phyloP scores from a whole-genome alignment of 768 basidiomycete genomes.

The Lentinula boryana region DNA sequence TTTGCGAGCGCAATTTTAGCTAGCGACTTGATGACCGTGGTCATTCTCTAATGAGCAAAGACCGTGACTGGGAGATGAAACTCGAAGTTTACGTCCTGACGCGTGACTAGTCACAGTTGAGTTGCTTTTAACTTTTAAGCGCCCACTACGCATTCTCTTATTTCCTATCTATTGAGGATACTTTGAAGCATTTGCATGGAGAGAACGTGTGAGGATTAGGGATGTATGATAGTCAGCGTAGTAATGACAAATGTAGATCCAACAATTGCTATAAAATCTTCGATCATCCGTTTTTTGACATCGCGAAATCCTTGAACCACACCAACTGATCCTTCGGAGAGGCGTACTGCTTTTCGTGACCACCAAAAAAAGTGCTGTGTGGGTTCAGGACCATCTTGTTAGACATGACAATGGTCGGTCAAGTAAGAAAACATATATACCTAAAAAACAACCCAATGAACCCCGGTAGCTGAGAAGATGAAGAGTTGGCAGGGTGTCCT shows the following conservation, averaged over 20 bases:
- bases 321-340: constrained; percentile 70
- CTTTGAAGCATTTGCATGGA: no score
- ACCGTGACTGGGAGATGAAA: no score
- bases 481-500: background rate
- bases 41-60: background rate
- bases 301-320: constrained; percentile 69
- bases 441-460: constrained; percentile 71
- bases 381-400: background rate
- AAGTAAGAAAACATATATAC: constrained; percentile 24
- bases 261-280: no score
- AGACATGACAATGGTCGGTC: background rate
- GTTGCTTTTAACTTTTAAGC: no score
- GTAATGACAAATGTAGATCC: no score
- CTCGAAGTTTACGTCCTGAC: no score
- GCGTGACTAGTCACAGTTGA: no score
- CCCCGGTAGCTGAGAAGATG: constrained; percentile 12
- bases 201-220: no score
- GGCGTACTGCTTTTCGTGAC: constrained; percentile 59
- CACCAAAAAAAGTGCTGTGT: constrained; percentile 71
- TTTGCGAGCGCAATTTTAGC: background rate
- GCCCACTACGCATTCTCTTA: no score
- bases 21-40: background rate
- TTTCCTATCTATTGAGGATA: no score
- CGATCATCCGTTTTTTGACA: constrained; percentile 29
- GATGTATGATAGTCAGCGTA: background rate